A percentile compares a stretch with the other conserved stretches of the same genome.
Conservation (phyloP, 78 protist genomes). For the Andalucia godoyi region DNA sequence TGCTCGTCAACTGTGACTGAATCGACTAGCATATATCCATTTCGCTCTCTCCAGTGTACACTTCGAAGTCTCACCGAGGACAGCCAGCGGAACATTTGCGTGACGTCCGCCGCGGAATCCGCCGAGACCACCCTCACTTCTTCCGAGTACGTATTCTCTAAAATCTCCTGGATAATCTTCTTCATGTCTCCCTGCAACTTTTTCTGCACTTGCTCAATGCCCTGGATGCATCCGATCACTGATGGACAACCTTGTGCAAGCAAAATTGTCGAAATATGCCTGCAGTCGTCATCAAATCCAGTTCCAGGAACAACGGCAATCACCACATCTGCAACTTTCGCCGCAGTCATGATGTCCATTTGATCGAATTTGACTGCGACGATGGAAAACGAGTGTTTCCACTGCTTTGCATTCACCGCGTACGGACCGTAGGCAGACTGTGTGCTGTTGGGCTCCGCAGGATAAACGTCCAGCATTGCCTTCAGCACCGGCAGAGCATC, state of each 20-base stretch:
- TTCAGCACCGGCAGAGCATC: too few relatives aligned
- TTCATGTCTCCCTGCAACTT: conserved; percentile 34
- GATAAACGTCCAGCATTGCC: too few relatives aligned
- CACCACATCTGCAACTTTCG: too few relatives aligned
- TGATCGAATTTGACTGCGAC: too few relatives aligned
- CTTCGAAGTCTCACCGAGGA: not conserved
- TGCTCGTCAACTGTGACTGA: conserved; percentile 1
- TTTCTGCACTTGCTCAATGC: conserved; percentile 6
- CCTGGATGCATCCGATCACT: conserved; percentile 33
- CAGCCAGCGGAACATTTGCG: not conserved
- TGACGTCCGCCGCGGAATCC: conserved; percentile 35
- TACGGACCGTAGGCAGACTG: too few relatives aligned
- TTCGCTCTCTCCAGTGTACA: conserved; percentile 2
- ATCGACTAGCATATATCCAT: conserved; percentile 9
- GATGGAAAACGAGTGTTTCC: too few relatives aligned
- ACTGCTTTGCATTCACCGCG: too few relatives aligned
- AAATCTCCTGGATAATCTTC: conserved; percentile 3
- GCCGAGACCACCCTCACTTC: conserved; percentile 38
- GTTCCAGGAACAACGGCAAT: too few relatives aligned
- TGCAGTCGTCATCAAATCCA: conserved; percentile 8
- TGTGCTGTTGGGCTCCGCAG: too few relatives aligned
- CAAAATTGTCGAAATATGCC: conserved; percentile 23
- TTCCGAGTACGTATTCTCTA: conserved; percentile 34
- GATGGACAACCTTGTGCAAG: conserved; percentile 62
- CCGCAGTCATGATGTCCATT: too few relatives aligned